Base-by-base conservation (phyloP, 805 yeast species). In the Yarrowia alimentaria region DNA sequence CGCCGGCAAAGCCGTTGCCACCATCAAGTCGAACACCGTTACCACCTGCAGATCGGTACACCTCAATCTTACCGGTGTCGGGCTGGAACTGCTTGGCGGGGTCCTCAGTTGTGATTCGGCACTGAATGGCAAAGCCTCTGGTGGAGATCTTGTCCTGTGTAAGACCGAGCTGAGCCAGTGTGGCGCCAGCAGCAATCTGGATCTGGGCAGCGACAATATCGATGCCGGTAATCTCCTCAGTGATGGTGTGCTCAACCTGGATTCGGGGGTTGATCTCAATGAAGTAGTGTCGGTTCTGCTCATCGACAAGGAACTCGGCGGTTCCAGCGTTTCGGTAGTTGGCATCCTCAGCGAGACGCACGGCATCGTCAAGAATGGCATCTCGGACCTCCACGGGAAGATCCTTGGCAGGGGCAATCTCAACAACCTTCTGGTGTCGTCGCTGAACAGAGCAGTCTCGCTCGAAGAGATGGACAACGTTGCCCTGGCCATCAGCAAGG, bases 371-470 rank as follows among this genome's bases (percentile, higher is more conserved):
- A 63, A 93, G 76, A 59, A 93, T 94, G 49, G 96, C 91, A 64
- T 91, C 90, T 66, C 99, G 81, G 28, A 90, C 93, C 20, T 74
- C 75, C 40, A 73, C 68, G 18, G 97, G 94, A 60, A 93, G 73
- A 56, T 89, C 88, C 70, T 86, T 83, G 29, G 98, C 97, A 10
- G 99, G 98, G 4, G 99, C 99, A 61, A 91, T 89, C 71, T 91
- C 99, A 29, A 91, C 98, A 49, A 91, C 99, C 71, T 91, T 91
- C 73, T 91, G 99, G 70, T 91, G 99, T 74, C 99, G 86, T 76
- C 99, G 86, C 75, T 91, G 99, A 50, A 91, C 99, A n/a, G 97
- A 89, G 72, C 99, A 91, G 72, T 91, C 99, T 72, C 99, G 83
- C 76, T 91, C 99, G 60, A 89, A 93, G 61, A 91, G 72, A 66